Evolutionary conservation across 345 rosid species (phyloP), one percentile per base, ranked within the genome.

Genomic region (Camelina sativa): DNA sequence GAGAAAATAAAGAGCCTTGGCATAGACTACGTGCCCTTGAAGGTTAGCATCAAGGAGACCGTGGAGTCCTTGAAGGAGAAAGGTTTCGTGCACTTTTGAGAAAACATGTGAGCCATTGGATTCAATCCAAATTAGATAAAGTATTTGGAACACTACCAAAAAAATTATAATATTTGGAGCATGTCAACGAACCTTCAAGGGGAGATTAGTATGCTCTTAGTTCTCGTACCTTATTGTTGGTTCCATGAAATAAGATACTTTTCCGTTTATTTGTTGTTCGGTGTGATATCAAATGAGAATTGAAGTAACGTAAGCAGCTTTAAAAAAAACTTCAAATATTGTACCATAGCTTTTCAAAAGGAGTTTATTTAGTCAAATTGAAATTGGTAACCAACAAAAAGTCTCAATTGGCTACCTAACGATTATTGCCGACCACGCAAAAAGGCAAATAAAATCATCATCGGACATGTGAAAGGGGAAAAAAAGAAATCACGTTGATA

Each of bases 1-100:
- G 85, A 80, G 68, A 91, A 74, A 76, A 80, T 82, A 1, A 73
- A 22, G 74, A 75, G 83, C 57, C 52, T 88, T 48, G 93, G 92
- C 5, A 43, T 88, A 50, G 68, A 79, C 30, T 88, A 85, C 81
- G 81, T 72, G 63, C 79, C 96, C 4, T 73, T 86, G 69, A 81
- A 88, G 63, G 86, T 61, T 62, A 86, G 89, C 76, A 11, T 87
- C 11, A 79, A 79, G 80, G 92, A 87, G 65, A 87, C 90, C 0
- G 80, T 87, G 1, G 87, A 85, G 62, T 87, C 89, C 74, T 82
- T 88, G 65, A 82, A 80, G 84, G 89, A 82, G 73, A 91, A 85
- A 63, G 79, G 79, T 55, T 74, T 74, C 62, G 1, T 56, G 2
- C n/a, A 73, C 47, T 7, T 70, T 22, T 43, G 40, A 75, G 54